Evolutionary conservation across 2,329 filamentous ascomycete genomes (phyloP), one percentile per base, ranked within the genome.

Genomic region (Trichoderma koningiopsis): DNA sequence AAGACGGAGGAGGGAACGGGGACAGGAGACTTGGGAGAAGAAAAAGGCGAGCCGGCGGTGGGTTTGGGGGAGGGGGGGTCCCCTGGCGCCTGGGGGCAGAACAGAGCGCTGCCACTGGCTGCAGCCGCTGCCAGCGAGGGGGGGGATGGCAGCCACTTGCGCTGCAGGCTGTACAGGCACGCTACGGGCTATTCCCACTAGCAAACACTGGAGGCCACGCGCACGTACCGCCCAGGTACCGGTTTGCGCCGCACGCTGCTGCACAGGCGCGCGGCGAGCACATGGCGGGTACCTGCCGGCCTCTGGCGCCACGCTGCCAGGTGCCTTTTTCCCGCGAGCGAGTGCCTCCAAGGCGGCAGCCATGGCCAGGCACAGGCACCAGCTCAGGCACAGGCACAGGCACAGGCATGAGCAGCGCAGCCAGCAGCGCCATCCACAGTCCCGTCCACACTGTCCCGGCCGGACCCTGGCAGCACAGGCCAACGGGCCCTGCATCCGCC

Each of bases 1-100:
- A 74, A 77, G 76, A 76, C 76, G 76, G 76, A 72, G 71, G 72
- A 75, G 73, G 73, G 73, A 77, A 80, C 74, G 77, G 76, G 77
- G 77, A 76, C 77, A 76, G 75, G 74, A 72, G 71, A 71, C 71
- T 70, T 70, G 71, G 71, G 70, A 72, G 68, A 75, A 72, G 55
- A 67, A 70, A 70, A 70, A 70, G 61, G 57, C 61, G 57, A 63
- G 49, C 40, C 52, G 33, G 68, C 55, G 60, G 52, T 69, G 59
- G 57, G 37, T 43, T 59, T 55, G 47, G 68, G 57, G 49, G 63
- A 24, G 68, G 33, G 62, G 31, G 62, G 62, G 52, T 57, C 62
- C 56, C 52, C 62, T 57, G 58, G 68, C 43, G 63, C 67, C 60
- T 64, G 67, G 68, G 68, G 61, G 56, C 43, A 62, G 40, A 31